Percentiles rank a stretch among this genome's conserved stretches.
phyloP scores from a whole-genome alignment of 2,329 filamentous ascomycete genomes.

The Fusarium armeniacum region DNA sequence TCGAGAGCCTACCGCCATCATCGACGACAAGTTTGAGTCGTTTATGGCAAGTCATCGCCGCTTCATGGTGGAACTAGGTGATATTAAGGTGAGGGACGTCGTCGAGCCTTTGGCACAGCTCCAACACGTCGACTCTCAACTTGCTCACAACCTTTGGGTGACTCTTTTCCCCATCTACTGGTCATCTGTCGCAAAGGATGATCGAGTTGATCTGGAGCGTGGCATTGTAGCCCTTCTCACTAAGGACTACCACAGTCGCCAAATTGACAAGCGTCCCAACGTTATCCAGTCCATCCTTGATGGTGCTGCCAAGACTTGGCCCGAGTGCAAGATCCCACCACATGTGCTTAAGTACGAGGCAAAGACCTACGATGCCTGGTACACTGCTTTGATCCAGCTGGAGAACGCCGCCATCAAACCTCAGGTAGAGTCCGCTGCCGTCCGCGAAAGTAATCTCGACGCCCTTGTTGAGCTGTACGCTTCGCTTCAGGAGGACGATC shows the following conservation, averaged over 20 bases:
- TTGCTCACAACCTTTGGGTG: slow-evolving; percentile 92
- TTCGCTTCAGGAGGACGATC: slow-evolving; percentile 90
- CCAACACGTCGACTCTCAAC: slow-evolving; percentile 86
- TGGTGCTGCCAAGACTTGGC: slow-evolving; percentile 85
- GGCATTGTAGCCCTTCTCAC: slow-evolving; percentile 91
- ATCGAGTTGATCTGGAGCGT: slow-evolving; percentile 89
- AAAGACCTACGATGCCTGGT: slow-evolving; percentile 96
- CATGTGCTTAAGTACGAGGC: slow-evolving; percentile 97
- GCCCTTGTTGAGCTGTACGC: slow-evolving; percentile 95
- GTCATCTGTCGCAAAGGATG: slow-evolving; percentile 88
- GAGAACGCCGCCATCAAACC: slow-evolving; percentile 91
- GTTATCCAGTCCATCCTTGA: slow-evolving; percentile 94
- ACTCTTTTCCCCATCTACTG: slow-evolving; percentile 93
- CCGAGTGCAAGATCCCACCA: slow-evolving; percentile 91
- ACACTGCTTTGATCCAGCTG: slow-evolving; percentile 90
- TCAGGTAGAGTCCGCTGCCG: slow-evolving; percentile 83
- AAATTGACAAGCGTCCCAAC: slow-evolving; percentile 95
- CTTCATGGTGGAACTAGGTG: slow-evolving; percentile 87
- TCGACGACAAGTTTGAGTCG: slow-evolving; percentile 85
- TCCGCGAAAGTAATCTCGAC: slow-evolving; percentile 95
- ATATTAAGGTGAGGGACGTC: slow-evolving; percentile 88
- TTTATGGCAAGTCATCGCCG: slow-evolving; percentile 83
- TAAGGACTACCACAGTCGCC: slow-evolving; percentile 94
- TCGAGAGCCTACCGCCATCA: slow-evolving; percentile 75
- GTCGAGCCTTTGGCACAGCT: slow-evolving; percentile 92